Percentiles rank a stretch among this genome's conserved stretches.
phyloP scores from a whole-genome alignment of 2,329 filamentous ascomycete species.

The Cercospora nicotianae region DNA sequence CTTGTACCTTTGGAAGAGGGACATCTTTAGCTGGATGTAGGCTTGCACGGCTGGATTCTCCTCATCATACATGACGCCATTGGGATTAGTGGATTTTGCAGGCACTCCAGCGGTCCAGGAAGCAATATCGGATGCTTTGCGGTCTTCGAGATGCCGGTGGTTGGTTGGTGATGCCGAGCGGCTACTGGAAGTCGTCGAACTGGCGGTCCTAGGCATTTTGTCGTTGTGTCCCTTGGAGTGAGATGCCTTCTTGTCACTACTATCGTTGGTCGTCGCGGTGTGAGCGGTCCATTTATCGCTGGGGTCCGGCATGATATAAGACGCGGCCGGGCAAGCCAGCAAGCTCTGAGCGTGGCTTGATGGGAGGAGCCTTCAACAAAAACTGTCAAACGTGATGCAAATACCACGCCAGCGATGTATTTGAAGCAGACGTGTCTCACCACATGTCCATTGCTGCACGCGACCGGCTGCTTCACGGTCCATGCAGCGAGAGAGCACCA shows the following conservation, averaged over 20 bases:
- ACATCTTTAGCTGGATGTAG: slow-evolving; percentile 41
- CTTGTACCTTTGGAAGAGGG: slow-evolving; percentile 34
- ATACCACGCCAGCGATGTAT: not conserved
- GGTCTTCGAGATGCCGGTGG: slow-evolving; percentile 29
- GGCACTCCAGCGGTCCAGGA: slow-evolving; percentile 33
- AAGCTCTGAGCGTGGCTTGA: not conserved
- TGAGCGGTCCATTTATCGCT: slow-evolving; percentile 10
- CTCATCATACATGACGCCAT: slow-evolving; percentile 14
- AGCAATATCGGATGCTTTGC: slow-evolving; percentile 32
- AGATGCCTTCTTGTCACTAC: not conserved
- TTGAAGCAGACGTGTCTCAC: slow-evolving; percentile 11
- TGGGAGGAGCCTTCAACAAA: not conserved
- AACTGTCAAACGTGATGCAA: slow-evolving; percentile 3
- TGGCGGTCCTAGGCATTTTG: slow-evolving; percentile 12
- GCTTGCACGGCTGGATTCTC: slow-evolving; percentile 36
- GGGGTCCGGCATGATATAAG: slow-evolving; percentile 20
- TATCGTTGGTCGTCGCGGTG: slow-evolving; percentile 1
- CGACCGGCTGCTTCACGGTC: not conserved
- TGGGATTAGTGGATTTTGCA: slow-evolving; percentile 19
- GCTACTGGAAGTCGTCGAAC: slow-evolving; percentile 18
- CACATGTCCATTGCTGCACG: slow-evolving; percentile 1
- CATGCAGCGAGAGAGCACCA: not conserved
- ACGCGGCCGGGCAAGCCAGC: not conserved
- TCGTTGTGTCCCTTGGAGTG: slow-evolving; percentile 2
- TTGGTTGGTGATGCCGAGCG: slow-evolving; percentile 16